These are phyloP conservation scores for Colletotrichum graminicola DNA, from an alignment of 2,329 filamentous ascomycete species.

Conservation along the genomic window DNA sequence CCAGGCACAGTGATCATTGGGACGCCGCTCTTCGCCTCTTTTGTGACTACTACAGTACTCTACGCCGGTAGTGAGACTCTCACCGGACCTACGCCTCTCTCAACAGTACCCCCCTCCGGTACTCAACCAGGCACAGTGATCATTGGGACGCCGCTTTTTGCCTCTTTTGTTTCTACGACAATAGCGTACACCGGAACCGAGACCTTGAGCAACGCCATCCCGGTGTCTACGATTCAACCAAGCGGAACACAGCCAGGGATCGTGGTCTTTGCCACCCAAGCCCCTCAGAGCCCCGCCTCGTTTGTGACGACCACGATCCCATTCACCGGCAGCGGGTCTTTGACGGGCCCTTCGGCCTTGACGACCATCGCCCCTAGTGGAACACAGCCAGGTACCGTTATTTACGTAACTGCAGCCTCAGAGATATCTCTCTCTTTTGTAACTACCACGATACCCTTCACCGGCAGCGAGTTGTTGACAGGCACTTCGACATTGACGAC, in stretches of 20 bases:
- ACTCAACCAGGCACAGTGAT: conserved; percentile 32
- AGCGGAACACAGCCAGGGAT: conserved; percentile 10
- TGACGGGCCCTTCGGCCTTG: neutral
- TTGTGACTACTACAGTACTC: conserved; percentile 4
- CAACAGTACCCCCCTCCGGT: conserved; percentile 15
- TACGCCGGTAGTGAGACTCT: conserved; percentile 27
- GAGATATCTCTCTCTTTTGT: neutral
- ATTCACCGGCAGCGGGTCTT: neutral
- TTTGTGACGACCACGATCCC: conserved; percentile 9
- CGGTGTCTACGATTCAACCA: conserved; percentile 1
- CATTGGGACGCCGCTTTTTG: conserved; percentile 11
- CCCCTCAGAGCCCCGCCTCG: neutral
- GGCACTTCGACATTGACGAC: conserved; percentile 14
- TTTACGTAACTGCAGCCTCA: neutral
- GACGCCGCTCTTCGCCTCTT: conserved; percentile 3
- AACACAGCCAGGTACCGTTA: conserved; percentile 3
- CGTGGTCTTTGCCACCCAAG: neutral
- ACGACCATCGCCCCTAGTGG: conserved; percentile 8
- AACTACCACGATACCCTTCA: conserved; percentile 6
- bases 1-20: conserved; percentile 33
- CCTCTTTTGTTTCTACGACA: conserved; percentile 8
- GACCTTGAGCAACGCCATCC: neutral
- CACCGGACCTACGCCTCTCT: conserved; percentile 15
- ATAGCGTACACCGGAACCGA: conserved; percentile 9
- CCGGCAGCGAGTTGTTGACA: neutral